Base-by-base conservation (phyloP, 208 protist species). In the Trypanosoma theileri region DNA sequence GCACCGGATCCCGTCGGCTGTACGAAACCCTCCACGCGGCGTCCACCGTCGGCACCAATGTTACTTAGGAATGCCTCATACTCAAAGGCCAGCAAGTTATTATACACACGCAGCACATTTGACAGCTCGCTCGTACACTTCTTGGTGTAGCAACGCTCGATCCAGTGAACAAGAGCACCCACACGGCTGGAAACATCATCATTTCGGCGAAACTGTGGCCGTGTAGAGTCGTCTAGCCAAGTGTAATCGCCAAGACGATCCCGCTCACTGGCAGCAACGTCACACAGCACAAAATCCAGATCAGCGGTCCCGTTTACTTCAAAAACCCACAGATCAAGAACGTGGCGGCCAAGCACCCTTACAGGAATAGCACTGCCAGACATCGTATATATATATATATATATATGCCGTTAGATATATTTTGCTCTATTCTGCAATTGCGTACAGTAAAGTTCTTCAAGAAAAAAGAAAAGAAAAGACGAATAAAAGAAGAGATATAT, bases 271-370 rank as follows among this genome's bases (percentile, higher is more conserved):
- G 11, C 22, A 16, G 45, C 35, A 16, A 52, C 14, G 62, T 78
- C 72, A 54, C 70, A 80, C 12, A 85, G 42, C 24, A 77, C 66
- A 77, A 85, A 89, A 59, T 89, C 83, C 21, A 89, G 35, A n/a
- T 82, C 73, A 7, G 26, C n/a, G 2, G 40, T 53, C 0, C 53
- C 77, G 12, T 65, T 55, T 16, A 68, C 21, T 48, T 73, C 40
- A 56, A 82, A 82, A 51, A 82, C 74, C 24, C 46, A 60, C n/a
- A 75, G 57, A 17, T 75, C 35, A 24, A 72, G 72, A 7, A 86
- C 51, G 19, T 59, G 59, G 19, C 21, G 19, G 17, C 31, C 68
- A 52, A 73, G 19, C 35, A 66, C 50, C 16, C 44, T 31, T 53
- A 66, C 28, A 40, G 68, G 55, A 66, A 66, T 22, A 22, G 52